Evolutionary conservation across 495 filamentous ascomycete genomes (phyloP).

Genomic region (Penicillium simplicissimum): DNA sequence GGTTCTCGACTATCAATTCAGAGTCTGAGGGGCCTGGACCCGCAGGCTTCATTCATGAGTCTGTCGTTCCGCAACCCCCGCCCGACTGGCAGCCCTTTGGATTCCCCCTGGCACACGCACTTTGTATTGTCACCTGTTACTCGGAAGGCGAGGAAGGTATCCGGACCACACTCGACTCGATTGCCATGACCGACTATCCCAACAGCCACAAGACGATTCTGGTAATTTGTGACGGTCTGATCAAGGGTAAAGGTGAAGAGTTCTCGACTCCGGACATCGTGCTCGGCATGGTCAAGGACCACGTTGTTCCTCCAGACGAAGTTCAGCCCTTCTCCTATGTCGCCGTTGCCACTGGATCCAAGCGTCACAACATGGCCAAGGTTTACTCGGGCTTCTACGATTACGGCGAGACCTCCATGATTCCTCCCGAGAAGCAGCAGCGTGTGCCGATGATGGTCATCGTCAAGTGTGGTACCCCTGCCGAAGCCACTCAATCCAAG

Average conservation of each 20-base stretch:
- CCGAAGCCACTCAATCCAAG: slow-evolving; percentile 76
- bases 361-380: slow-evolving; percentile 99
- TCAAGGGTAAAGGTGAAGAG: slow-evolving; percentile 92
- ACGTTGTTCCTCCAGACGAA: slow-evolving; percentile 72
- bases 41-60: slow-evolving; percentile 90
- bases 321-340: slow-evolving; percentile 93
- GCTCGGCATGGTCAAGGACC: slow-evolving; percentile 92
- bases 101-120: slow-evolving; percentile 87
- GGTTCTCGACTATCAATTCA: slow-evolving; percentile 55
- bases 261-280: slow-evolving; percentile 88
- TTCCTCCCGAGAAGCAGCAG: slow-evolving; percentile 87
- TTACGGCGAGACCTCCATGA: slow-evolving; percentile 77
- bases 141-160: slow-evolving; percentile 94
- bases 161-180: slow-evolving; percentile 90
- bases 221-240: slow-evolving; percentile 95
- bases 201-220: slow-evolving; percentile 98
- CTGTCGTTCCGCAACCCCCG: slow-evolving; percentile 96
- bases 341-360: slow-evolving; percentile 92
- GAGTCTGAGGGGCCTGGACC: slow-evolving; percentile 78
- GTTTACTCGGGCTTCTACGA: slow-evolving; percentile 98
- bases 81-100: slow-evolving; percentile 96
- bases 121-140: slow-evolving; percentile 96
- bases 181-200: slow-evolving; percentile 97
- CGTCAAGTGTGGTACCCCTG: slow-evolving; percentile 93
- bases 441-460: slow-evolving; percentile 99